Evolutionary conservation across 441 rosid species (phyloP).

Genomic region (Erysimum cheiri): DNA sequence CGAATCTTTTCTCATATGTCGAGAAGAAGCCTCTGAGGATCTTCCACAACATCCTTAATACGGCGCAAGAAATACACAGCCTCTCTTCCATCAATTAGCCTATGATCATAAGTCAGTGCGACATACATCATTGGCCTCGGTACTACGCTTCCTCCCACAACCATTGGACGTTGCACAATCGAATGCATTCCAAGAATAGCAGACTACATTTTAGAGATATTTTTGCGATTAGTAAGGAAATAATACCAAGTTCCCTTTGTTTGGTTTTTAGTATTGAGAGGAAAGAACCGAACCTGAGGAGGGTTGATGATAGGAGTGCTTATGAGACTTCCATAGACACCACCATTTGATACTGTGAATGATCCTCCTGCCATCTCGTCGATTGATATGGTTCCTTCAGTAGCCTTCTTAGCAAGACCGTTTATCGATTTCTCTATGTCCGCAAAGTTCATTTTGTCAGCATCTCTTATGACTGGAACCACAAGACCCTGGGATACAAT

Average conservation of each 20-base stretch:
- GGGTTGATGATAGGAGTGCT: slow-evolving; percentile 99
- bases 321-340: slow-evolving; percentile 96
- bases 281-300: slow-evolving; percentile 73
- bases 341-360: slow-evolving; percentile 95
- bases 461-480: slow-evolving; percentile 90
- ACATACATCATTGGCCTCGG: slow-evolving; percentile 99
- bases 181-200: slow-evolving; percentile 99
- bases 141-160: slow-evolving; percentile 73
- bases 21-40: slow-evolving; percentile 90
- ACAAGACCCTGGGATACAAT: slow-evolving; percentile 76
- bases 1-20: slow-evolving; percentile 57
- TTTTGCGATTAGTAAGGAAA: neutral
- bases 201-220: slow-evolving; percentile 57
- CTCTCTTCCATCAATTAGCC: slow-evolving; percentile 99
- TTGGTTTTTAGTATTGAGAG: neutral
- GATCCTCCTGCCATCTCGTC: slow-evolving; percentile 99
- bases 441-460: slow-evolving; percentile 87
- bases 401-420: slow-evolving; percentile 91
- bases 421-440: slow-evolving; percentile 92
- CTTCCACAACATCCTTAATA: slow-evolving; percentile 95
- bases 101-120: slow-evolving; percentile 93
- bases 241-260: neutral
- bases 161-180: slow-evolving; percentile 92
- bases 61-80: slow-evolving; percentile 97
- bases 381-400: slow-evolving; percentile 86